phyloP scores from a whole-genome alignment of 768 basidiomycete species.

The Tulasnella sp. region DNA sequence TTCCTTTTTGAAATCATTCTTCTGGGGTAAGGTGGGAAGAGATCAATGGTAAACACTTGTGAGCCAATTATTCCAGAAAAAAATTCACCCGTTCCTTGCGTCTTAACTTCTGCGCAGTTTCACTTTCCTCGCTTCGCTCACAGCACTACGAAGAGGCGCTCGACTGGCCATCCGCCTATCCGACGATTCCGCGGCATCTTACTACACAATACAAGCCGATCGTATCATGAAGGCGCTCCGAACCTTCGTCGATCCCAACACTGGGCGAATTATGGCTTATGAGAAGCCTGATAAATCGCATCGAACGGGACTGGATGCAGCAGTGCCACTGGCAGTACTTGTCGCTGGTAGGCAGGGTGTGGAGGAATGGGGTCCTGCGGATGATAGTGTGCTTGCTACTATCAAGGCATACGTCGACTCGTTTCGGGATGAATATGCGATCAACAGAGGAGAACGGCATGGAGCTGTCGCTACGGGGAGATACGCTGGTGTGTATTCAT shows the following conservation, averaged over 20 bases:
- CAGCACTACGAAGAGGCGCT: slow-evolving; percentile 26
- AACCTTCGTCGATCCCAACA: slow-evolving; percentile 18
- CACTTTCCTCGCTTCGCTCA: slow-evolving; percentile 24
- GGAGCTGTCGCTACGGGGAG: slow-evolving; percentile 24
- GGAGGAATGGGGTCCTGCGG: slow-evolving; percentile 7
- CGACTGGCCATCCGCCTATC: slow-evolving; percentile 20
- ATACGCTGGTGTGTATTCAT: slow-evolving; percentile 22
- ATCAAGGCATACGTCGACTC: slow-evolving; percentile 23
- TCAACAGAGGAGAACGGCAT: slow-evolving; percentile 22
- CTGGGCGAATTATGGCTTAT: slow-evolving; percentile 4
- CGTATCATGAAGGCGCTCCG: slow-evolving; percentile 17
- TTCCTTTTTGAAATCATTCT: too few species aligned
- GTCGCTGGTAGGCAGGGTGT: slow-evolving; percentile 18
- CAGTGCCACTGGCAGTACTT: slow-evolving; percentile 25
- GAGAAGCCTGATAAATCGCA: slow-evolving; percentile 9
- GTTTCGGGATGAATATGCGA: slow-evolving; percentile 26
- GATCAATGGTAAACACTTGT: slow-evolving; percentile 21
- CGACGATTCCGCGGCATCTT: neutral
- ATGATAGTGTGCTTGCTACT: slow-evolving; percentile 23
- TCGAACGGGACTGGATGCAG: slow-evolving; percentile 25
- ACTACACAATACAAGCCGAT: slow-evolving; percentile 1
- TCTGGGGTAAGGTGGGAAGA: slow-evolving; percentile 9
- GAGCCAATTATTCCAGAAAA: slow-evolving; percentile 4
- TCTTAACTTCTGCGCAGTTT: too few species aligned
- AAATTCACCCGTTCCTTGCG: too few species aligned